Evolutionary conservation across 495 filamentous ascomycete genomes (phyloP).

Genomic region (Entonaema liquescens): DNA sequence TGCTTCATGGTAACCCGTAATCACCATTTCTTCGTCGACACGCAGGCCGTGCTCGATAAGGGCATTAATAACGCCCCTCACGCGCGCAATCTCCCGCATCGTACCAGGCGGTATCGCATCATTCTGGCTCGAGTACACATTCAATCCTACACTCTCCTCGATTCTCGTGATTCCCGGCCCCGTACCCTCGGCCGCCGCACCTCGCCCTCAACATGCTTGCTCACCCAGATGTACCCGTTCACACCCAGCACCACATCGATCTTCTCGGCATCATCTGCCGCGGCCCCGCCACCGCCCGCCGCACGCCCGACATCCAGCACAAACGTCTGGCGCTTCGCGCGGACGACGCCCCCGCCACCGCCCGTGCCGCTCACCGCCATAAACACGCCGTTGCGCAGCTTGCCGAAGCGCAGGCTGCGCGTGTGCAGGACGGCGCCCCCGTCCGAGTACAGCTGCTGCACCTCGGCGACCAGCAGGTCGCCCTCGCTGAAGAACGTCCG

Average conservation of each 20-base stretch:
- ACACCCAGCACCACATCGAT: conserved; percentile 91
- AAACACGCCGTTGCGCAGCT: conserved; percentile 91
- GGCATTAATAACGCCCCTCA: conserved; percentile 79
- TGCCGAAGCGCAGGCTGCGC: conserved; percentile 88
- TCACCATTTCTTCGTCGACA: conserved; percentile 93
- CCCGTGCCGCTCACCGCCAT: conserved; percentile 80
- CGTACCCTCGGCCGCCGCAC: conserved; percentile 49
- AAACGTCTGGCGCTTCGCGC: conserved; percentile 85
- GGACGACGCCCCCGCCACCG: conserved; percentile 81
- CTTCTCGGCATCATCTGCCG: conserved; percentile 69
- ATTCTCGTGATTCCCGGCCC: conserved; percentile 72
- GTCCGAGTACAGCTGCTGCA: conserved; percentile 83
- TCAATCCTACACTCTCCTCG: conserved; percentile 76
- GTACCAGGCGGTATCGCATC: conserved; percentile 78
- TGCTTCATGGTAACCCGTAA: conserved; percentile 79
- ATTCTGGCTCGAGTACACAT: conserved; percentile 90
- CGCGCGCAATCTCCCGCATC: conserved; percentile 84
- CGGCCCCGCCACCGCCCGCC: conserved; percentile 67
- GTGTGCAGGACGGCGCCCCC: conserved; percentile 89
- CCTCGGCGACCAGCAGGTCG: conserved; percentile 88
- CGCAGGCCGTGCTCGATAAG: conserved; percentile 81
- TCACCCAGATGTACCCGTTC: conserved; percentile 95
- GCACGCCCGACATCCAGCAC: conserved; percentile 64
- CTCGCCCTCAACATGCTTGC: conserved; percentile 72
- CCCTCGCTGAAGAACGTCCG: conserved; percentile 91